phyloP scores from a whole-genome alignment of 345 rosid genomes.

The Sapria himalayana region DNA sequence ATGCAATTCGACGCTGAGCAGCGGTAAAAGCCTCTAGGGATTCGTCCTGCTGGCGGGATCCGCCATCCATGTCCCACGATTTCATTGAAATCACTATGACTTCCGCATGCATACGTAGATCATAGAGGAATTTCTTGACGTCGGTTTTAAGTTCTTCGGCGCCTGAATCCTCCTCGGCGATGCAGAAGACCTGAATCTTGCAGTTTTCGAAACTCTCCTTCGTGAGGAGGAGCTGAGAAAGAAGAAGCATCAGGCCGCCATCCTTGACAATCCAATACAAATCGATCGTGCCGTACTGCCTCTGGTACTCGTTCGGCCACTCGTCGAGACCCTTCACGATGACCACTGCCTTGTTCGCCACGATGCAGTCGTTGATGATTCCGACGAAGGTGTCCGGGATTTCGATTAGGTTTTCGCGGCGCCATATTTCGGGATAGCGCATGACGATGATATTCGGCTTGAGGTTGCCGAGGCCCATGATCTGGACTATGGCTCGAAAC shows the following conservation, averaged over 20 bases:
- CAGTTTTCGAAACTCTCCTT: constrained; percentile 97
- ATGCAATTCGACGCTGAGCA: constrained; percentile 49
- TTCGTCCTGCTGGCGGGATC: constrained; percentile 48
- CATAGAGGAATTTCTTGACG: constrained; percentile 82
- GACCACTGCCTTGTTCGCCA: constrained; percentile 96
- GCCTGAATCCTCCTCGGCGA: constrained; percentile 91
- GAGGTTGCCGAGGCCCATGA: constrained; percentile 95
- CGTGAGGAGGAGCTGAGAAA: constrained; percentile 94
- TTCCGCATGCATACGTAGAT: constrained; percentile 98
- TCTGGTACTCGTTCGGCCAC: constrained; percentile 97
- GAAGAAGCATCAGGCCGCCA: constrained; percentile 98
- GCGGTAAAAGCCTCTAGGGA: constrained; percentile 57
- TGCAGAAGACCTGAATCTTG: constrained; percentile 95
- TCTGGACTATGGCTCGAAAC: constrained; percentile 89
- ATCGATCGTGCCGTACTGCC: constrained; percentile 90
- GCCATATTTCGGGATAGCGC: constrained; percentile 99
- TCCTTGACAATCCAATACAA: constrained; percentile 97
- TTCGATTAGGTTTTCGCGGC: constrained; percentile 77
- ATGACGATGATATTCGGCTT: constrained; percentile 96
- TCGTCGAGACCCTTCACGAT: constrained; percentile 97
- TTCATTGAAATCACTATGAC: constrained; percentile 85
- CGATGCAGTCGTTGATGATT: constrained; percentile 81
- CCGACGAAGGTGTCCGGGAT: constrained; percentile 83
- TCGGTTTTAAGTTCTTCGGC: constrained; percentile 91
- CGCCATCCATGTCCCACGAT: constrained; percentile 74